Evolutionary conservation across 495 filamentous ascomycete genomes (phyloP).

Genomic region (Platismatia glauca): DNA sequence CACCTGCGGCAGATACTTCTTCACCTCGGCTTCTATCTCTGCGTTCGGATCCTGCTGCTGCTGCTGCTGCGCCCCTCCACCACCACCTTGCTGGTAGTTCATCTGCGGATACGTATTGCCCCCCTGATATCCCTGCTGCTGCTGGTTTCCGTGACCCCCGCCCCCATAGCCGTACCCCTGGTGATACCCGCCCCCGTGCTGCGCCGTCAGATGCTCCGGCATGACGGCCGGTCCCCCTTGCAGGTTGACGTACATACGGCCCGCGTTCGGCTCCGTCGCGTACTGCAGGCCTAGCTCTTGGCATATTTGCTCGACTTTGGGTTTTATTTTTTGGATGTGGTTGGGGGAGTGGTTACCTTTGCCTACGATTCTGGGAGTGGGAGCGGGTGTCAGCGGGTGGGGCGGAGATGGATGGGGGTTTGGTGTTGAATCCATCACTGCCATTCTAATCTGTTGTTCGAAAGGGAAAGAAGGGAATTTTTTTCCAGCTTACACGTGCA

Average conservation of each 20-base stretch:
- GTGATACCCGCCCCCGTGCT: conserved; percentile 33
- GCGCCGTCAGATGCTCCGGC: conserved; percentile 35
- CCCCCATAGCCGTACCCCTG: conserved; percentile 27
- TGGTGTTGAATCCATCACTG: no score
- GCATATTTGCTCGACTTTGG: conserved; percentile 78
- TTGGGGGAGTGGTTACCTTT: conserved; percentile 79
- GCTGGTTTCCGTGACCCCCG: conserved; percentile 27
- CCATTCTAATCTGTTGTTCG: no score
- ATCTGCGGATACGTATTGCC: conserved; percentile 19
- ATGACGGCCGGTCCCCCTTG: conserved; percentile 51
- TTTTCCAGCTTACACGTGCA: conserved; percentile 61
- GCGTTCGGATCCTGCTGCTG: conserved; percentile 46
- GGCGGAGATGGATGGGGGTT: background rate
- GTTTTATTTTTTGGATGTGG: conserved; percentile 85
- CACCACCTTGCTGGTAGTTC: conserved; percentile 23
- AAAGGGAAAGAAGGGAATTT: no score
- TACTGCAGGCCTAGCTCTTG: conserved; percentile 72
- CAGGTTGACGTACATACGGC: conserved; percentile 68
- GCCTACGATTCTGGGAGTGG: conserved; percentile 62
- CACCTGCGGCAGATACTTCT: conserved; percentile 50
- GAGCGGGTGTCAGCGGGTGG: no score
- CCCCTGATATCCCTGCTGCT: conserved; percentile 19
- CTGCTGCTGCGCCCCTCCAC: conserved; percentile 22
- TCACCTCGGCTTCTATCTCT: conserved; percentile 54
- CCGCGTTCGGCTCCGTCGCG: conserved; percentile 76